Percentiles rank a stretch among this genome's conserved stretches.
These are phyloP conservation scores for Pythium chondricola DNA, from an alignment of 352 stramenopile genomes.

Conservation along the genomic window DNA sequence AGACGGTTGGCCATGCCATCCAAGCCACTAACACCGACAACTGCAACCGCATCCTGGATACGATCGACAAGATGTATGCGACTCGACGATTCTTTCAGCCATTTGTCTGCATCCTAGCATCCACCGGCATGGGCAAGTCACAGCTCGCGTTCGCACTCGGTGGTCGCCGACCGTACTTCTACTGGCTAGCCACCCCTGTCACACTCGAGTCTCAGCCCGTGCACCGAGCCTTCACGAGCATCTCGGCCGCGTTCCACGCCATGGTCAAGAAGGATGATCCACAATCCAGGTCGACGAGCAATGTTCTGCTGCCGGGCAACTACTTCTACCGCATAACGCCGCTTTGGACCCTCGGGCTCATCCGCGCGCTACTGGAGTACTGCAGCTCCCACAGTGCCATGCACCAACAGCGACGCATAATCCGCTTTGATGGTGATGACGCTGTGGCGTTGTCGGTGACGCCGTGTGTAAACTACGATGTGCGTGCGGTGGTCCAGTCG, in stretches of 20 bases:
- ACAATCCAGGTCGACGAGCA: not conserved
- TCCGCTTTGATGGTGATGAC: too few species aligned
- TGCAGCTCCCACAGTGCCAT: not conserved
- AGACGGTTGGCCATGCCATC: not conserved
- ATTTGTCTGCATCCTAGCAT: slow-evolving; percentile 20
- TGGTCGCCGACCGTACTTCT: slow-evolving; percentile 13
- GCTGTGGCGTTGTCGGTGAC: too few species aligned
- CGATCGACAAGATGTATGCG: not conserved
- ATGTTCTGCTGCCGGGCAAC: too few species aligned
- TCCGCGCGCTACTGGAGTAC: not conserved
- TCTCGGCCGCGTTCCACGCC: not conserved
- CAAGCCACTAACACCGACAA: not conserved
- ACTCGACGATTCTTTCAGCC: not conserved
- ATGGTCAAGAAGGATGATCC: not conserved
- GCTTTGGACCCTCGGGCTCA: not conserved
- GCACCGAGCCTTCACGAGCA: not conserved
- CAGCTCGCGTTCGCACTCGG: slow-evolving; percentile 19
- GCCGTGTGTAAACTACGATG: too few species aligned
- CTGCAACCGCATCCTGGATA: not conserved
- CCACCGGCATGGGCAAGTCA: slow-evolving; percentile 19
- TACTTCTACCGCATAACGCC: too few species aligned
- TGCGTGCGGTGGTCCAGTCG: not conserved
- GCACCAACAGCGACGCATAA: too few species aligned
- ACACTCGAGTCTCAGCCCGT: slow-evolving; percentile 1
- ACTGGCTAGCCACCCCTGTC: slow-evolving; percentile 12